Base-by-base conservation (phyloP, 2,329 filamentous ascomycete genomes). In the Neonectria coccinea region DNA sequence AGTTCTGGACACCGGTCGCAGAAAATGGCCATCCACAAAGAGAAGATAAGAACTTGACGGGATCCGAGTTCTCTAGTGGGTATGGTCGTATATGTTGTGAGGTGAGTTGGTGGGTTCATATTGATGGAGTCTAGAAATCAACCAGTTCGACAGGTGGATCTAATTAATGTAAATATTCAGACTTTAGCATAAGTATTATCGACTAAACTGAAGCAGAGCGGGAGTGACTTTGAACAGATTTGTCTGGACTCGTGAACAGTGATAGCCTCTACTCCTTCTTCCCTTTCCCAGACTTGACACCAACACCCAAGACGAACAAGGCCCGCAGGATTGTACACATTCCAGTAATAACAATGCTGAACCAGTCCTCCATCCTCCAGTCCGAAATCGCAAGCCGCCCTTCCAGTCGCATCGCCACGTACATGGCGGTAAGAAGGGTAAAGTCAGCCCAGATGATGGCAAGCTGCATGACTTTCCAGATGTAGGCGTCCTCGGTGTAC, bases 391-490 rank as follows among this genome's bases (percentile, higher is more conserved):
- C 64, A 9, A 72, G 42, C 5, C 51, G 65, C 0, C 57, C 65
- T 0, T 69, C 57, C 11, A 65, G 51, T 2, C 63, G 62, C 54
- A 72, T 47, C 0, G 57, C 70, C 2, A 64, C 53, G 12, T 70
- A 68, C 5, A 69, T 45, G 10, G 68, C 54, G 2, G 66, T 65
- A 10, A 72, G 29, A 64, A 72, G 65, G 16, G 70, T 69, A 10
- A 72, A 72, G 33, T 72, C 70, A 0, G 70, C 64, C 9, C 66
- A 71, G 0, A 71, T 7, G 7, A 72, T 65, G 3, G 58, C 64
- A 12, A 62, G 42, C 11, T 72, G 70, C 2, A 72, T 48, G 36
- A 67, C 69, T 47, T 66, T 73, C 69, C 69, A 72, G 7, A 72
- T 53, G 10, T 60, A 65, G 9, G 70, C 33, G 6, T 73, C 69